Conservation (phyloP, 192 early-diverging fungal species). For the Coemansia sp. region DNA sequence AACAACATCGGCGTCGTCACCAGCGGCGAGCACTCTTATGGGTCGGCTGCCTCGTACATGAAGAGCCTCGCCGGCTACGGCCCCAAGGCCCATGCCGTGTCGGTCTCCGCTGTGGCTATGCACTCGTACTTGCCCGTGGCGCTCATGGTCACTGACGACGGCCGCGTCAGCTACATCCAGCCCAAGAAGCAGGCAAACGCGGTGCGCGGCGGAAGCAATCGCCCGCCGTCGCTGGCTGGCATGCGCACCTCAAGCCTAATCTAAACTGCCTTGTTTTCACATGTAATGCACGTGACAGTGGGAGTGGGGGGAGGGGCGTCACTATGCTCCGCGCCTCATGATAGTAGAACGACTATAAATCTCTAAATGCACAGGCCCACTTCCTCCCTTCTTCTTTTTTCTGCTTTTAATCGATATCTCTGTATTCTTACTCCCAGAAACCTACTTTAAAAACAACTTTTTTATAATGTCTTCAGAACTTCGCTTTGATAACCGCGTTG, state of each 20-base stretch:
- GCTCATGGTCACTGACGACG: slow-evolving; percentile 46
- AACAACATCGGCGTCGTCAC: slow-evolving; percentile 40
- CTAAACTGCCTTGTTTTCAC: not conserved
- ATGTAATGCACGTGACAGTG: not conserved
- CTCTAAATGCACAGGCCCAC: not conserved
- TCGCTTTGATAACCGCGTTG: slow-evolving; percentile 82
- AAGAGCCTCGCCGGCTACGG: slow-evolving; percentile 41
- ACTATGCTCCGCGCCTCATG: not conserved
- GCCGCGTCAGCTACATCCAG: slow-evolving; percentile 47
- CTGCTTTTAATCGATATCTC: not conserved
- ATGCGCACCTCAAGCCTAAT: slow-evolving; percentile 7
- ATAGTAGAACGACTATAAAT: not conserved
- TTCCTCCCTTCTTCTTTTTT: not conserved
- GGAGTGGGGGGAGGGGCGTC: not conserved
- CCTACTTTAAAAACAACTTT: not conserved
- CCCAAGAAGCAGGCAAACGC: slow-evolving; percentile 6
- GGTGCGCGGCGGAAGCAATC: not conserved
- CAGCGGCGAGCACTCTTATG: slow-evolving; percentile 16
- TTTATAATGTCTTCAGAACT: slow-evolving; percentile 35
- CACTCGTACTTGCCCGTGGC: slow-evolving; percentile 45
- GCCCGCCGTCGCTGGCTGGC: slow-evolving; percentile 7
- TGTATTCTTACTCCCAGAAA: not conserved
- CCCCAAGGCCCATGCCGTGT: not conserved
- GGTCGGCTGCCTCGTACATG: slow-evolving; percentile 30
- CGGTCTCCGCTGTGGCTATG: slow-evolving; percentile 26